phyloP scores from a whole-genome alignment of 2,329 filamentous ascomycete species.

The Tolypocladium amazonense region DNA sequence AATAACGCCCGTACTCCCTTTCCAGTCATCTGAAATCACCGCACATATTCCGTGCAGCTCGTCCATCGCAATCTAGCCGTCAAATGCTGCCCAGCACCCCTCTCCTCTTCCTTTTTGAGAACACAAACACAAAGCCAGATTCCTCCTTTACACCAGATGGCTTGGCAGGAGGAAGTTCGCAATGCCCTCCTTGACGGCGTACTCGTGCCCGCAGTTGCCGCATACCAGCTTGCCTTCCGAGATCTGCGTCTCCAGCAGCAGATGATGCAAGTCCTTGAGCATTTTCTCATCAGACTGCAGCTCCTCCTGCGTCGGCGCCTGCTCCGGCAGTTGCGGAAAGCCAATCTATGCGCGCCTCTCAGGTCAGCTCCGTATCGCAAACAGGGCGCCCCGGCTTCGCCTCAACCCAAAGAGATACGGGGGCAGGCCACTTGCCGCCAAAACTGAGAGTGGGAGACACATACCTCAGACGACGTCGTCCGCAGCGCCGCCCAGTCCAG shows the following conservation, averaged over 20 bases:
- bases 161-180: constrained; percentile 91
- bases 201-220: constrained; percentile 86
- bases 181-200: constrained; percentile 89
- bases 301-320: constrained; percentile 51
- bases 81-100: not conserved
- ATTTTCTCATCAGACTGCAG: constrained; percentile 57
- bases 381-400: not conserved
- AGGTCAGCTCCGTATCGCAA: not conserved
- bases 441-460: constrained; percentile 7
- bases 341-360: constrained; percentile 48
- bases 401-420: not conserved
- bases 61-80: not conserved
- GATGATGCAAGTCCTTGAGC: constrained; percentile 65
- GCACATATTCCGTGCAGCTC: not conserved
- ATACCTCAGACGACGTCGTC: constrained; percentile 66
- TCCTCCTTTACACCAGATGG: constrained; percentile 57
- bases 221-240: constrained; percentile 83
- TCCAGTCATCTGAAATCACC: not conserved
- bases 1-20: not conserved
- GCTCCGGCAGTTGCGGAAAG: constrained; percentile 60
- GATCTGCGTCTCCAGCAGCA: constrained; percentile 85
- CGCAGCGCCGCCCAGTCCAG: constrained; percentile 80
- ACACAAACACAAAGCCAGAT: not conserved
- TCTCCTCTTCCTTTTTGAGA: not conserved
- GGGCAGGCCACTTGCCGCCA: not conserved